A percentile compares a stretch with the other conserved stretches of the same genome.
Evolutionary conservation across 208 protist species (phyloP).

Genomic region (Crithidia acanthocephali): DNA sequence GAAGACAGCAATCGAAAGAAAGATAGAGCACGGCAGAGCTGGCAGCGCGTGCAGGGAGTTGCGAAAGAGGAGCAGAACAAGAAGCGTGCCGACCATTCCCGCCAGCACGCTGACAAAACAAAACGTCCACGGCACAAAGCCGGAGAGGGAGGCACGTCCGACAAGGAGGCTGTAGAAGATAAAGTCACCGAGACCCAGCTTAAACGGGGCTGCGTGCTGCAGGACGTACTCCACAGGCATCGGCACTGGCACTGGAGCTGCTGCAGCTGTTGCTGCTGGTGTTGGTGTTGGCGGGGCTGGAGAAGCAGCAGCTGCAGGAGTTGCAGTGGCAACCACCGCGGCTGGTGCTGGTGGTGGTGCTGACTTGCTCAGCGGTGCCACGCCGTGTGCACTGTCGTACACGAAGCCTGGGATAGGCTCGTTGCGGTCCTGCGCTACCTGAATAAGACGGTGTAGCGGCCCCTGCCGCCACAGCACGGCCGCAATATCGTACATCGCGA

Average conservation of each 20-base stretch:
- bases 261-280: not conserved
- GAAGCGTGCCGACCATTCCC: slow-evolving; percentile 71
- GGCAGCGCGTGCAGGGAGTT: slow-evolving; percentile 61
- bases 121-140: slow-evolving; percentile 66
- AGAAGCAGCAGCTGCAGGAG: too few relatives aligned
- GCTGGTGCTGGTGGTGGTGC: not conserved
- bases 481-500: slow-evolving; percentile 87
- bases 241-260: not conserved
- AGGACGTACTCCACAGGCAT: slow-evolving; percentile 4
- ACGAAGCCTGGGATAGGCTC: slow-evolving; percentile 85
- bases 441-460: slow-evolving; percentile 76
- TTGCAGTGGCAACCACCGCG: not conserved
- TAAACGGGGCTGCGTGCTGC: slow-evolving; percentile 45
- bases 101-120: slow-evolving; percentile 55
- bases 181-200: slow-evolving; percentile 89
- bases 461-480: slow-evolving; percentile 83
- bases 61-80: slow-evolving; percentile 56
- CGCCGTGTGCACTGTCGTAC: slow-evolving; percentile 60
- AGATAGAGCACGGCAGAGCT: slow-evolving; percentile 86
- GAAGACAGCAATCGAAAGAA: slow-evolving; percentile 47
- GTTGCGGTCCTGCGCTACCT: slow-evolving; percentile 57
- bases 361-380: slow-evolving; percentile 7
- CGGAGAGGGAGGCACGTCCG: slow-evolving; percentile 50
- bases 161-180: slow-evolving; percentile 89
- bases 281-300: not conserved